Evolutionary conservation across 2,329 filamentous ascomycete species (phyloP).

Genomic region (Fonsecaea multimorphosa): DNA sequence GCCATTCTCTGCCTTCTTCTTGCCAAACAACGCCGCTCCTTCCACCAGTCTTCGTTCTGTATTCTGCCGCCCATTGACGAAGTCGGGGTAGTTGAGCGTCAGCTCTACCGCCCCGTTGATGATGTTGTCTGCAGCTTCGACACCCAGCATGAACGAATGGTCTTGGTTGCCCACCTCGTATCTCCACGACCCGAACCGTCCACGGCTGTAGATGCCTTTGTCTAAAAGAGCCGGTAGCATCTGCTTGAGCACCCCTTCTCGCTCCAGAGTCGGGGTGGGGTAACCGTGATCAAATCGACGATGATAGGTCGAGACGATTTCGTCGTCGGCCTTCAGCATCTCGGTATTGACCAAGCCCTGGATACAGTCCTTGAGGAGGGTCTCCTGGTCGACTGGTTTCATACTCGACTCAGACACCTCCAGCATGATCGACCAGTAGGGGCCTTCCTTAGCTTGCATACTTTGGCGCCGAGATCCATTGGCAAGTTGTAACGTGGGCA

Average conservation of each 20-base stretch:
- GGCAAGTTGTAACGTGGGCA: slow-evolving; percentile 83
- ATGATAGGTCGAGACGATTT: slow-evolving; percentile 98
- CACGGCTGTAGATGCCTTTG: slow-evolving; percentile 91
- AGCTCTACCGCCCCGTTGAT: slow-evolving; percentile 87
- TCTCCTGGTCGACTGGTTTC: slow-evolving; percentile 90
- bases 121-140: slow-evolving; percentile 90
- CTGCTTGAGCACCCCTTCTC: slow-evolving; percentile 90
- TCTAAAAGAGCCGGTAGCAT: slow-evolving; percentile 91
- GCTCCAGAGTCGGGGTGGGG: slow-evolving; percentile 91
- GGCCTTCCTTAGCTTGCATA: slow-evolving; percentile 77
- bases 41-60: slow-evolving; percentile 67
- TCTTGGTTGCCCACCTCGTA: slow-evolving; percentile 98
- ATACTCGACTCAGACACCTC: slow-evolving; percentile 94
- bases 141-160: slow-evolving; percentile 96
- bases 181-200: slow-evolving; percentile 96
- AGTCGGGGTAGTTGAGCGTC: slow-evolving; percentile 95
- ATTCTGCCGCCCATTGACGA: slow-evolving; percentile 78
- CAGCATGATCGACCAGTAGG: slow-evolving; percentile 99
- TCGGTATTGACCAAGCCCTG: slow-evolving; percentile 97
- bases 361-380: slow-evolving; percentile 86
- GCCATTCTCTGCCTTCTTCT: slow-evolving; percentile 45
- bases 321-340: slow-evolving; percentile 88
- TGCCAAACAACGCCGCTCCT: slow-evolving; percentile 64
- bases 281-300: slow-evolving; percentile 98
- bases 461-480: slow-evolving; percentile 81